phyloP scores from a whole-genome alignment of 2,329 filamentous ascomycete genomes.

The Cladosporium sp. region DNA sequence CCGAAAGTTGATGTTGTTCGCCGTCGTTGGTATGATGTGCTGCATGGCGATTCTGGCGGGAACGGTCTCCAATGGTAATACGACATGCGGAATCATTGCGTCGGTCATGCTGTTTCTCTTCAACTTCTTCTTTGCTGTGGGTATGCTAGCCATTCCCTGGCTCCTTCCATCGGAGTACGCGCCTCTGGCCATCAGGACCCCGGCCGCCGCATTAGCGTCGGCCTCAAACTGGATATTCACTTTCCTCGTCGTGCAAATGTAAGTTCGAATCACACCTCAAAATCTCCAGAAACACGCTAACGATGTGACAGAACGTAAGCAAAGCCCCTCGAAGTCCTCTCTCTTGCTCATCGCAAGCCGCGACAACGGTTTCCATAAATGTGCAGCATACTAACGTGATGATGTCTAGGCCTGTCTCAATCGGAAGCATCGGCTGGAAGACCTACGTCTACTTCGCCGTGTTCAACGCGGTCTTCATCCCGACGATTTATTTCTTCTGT shows the following conservation, averaged over 20 bases:
- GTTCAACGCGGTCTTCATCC: constrained; percentile 43
- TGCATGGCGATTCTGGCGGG: constrained; percentile 47
- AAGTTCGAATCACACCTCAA: constrained; percentile 39
- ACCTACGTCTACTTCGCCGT: constrained; percentile 51
- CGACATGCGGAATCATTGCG: constrained; percentile 38
- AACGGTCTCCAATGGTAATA: constrained; percentile 37
- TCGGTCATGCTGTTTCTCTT: constrained; percentile 37
- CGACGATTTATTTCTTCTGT: constrained; percentile 46
- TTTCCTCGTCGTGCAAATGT: constrained; percentile 51
- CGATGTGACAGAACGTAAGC: constrained; percentile 10
- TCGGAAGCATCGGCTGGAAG: constrained; percentile 46
- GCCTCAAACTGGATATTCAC: constrained; percentile 42
- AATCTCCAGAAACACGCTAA: not conserved
- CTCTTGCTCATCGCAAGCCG: too few relatives aligned
- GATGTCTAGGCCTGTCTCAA: constrained; percentile 37
- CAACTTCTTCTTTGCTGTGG: constrained; percentile 31
- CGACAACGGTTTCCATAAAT: too few relatives aligned
- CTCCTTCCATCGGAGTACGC: constrained; percentile 93
- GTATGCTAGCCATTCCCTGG: constrained; percentile 71
- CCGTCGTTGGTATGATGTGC: constrained; percentile 25
- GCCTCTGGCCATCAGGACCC: constrained; percentile 87
- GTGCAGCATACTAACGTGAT: not conserved
- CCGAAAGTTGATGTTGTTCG: constrained; percentile 31
- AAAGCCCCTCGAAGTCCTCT: constrained; percentile 13
- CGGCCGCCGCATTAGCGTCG: constrained; percentile 89